Evolutionary conservation across 345 rosid species (phyloP).

Genomic region (Schrenkiella parvula): DNA sequence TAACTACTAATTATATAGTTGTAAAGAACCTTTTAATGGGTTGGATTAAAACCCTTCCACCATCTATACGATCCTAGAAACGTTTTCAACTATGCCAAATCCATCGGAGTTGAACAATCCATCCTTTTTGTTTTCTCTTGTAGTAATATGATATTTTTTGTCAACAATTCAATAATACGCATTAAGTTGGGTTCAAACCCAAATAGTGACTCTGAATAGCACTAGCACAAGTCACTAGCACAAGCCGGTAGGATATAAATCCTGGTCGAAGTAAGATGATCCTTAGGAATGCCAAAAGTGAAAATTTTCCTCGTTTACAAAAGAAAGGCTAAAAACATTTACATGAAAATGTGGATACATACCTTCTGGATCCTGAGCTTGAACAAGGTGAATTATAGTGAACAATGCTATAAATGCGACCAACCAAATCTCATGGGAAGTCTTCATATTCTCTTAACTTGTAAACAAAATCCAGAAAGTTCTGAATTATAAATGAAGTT

Average conservation of each 20-base stretch:
- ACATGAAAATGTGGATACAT: neutral
- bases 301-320: neutral
- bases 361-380: conserved; percentile 42
- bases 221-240: too few relatives aligned
- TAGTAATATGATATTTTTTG: neutral
- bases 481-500: neutral
- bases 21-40: neutral
- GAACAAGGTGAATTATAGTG: neutral
- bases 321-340: neutral
- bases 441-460: conserved; percentile 6
- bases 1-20: neutral
- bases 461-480: neutral
- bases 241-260: too few relatives aligned
- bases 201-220: too few relatives aligned
- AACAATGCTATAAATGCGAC: conserved; percentile 1
- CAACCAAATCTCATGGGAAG: neutral
- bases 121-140: neutral
- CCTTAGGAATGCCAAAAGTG: neutral
- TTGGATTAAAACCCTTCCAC: neutral
- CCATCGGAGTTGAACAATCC: neutral
- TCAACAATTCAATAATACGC: too few relatives aligned
- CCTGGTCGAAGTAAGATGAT: too few relatives aligned
- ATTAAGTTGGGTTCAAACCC: too few relatives aligned
- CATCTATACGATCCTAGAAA: neutral
- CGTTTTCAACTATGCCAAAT: neutral